Percentiles rank a stretch among this genome's conserved stretches.
Conservation (phyloP, 805 yeast species). For the Suhomyces canberraensis region DNA sequence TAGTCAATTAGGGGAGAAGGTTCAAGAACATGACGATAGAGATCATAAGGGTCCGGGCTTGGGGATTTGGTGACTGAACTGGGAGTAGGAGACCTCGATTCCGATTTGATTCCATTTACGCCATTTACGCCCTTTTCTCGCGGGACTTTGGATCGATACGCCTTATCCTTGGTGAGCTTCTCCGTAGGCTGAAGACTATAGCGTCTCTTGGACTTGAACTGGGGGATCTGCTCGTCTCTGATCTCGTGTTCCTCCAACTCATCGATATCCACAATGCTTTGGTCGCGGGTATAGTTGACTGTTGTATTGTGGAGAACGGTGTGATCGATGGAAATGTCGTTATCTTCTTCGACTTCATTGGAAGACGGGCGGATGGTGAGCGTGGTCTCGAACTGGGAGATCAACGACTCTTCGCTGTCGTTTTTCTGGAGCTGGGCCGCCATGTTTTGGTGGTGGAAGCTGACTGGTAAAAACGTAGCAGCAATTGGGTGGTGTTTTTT, state of each 20-base stretch:
- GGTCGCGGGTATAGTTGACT: constrained; percentile 27
- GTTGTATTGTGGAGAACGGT: constrained; percentile 26
- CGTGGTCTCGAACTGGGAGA: constrained; percentile 44
- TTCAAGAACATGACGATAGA: constrained; percentile 27
- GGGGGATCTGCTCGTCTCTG: constrained; percentile 34
- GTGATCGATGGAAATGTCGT: constrained; percentile 42
- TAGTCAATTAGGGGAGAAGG: constrained; percentile 38
- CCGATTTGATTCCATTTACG: neutral
- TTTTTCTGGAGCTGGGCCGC: constrained; percentile 7
- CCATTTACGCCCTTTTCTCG: neutral
- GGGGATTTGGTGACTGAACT: constrained; percentile 4
- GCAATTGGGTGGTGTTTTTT: neutral
- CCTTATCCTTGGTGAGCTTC: constrained; percentile 1
- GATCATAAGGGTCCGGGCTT: constrained; percentile 6
- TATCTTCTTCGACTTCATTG: constrained; percentile 29
- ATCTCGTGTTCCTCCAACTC: constrained; percentile 36
- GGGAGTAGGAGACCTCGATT: constrained; percentile 7
- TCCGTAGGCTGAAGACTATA: constrained; percentile 25
- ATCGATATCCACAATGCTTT: constrained; percentile 30
- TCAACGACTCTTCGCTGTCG: constrained; percentile 37
- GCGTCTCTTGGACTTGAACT: constrained; percentile 31
- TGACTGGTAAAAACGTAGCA: neutral
- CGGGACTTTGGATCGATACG: neutral
- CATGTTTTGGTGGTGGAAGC: neutral
- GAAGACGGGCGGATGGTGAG: constrained; percentile 39